phyloP scores from a whole-genome alignment of 352 stramenopile species.

The Phytophthora idaei region DNA sequence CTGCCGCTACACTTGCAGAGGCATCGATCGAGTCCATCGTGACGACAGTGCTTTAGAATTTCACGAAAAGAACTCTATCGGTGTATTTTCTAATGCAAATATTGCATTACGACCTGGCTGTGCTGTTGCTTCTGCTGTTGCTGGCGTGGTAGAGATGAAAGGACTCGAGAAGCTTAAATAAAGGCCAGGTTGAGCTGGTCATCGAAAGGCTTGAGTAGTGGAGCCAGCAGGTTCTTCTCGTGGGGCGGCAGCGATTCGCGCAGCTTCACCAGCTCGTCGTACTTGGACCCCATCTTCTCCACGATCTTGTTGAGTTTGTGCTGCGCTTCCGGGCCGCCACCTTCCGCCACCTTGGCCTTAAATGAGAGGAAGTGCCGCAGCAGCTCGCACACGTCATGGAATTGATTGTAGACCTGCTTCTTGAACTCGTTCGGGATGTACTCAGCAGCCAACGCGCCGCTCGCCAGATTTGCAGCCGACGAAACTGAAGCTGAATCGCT shows the following conservation, averaged over 20 bases:
- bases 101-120: constrained; percentile 21
- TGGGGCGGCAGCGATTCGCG: constrained; percentile 79
- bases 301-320: constrained; percentile 85
- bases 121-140: constrained; percentile 1
- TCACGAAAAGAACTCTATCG: constrained; percentile 22
- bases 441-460: constrained; percentile 63
- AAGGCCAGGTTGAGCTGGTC: constrained; percentile 90
- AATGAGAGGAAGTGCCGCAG: constrained; percentile 87
- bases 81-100: constrained; percentile 32
- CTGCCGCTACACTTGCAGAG: constrained; percentile 13
- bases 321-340: constrained; percentile 57
- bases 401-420: constrained; percentile 87
- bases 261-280: constrained; percentile 86
- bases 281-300: constrained; percentile 90
- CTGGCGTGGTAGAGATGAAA: no score
- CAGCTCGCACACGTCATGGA: constrained; percentile 85
- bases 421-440: constrained; percentile 89
- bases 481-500: constrained; percentile 61
- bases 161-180: constrained; percentile 51
- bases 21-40: constrained; percentile 11
- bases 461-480: constrained; percentile 52
- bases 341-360: constrained; percentile 68
- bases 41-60: not conserved
- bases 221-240: constrained; percentile 83
- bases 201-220: constrained; percentile 84